Conservation (phyloP, 768 basidiomycete species). For the Lentinus brumalis region DNA sequence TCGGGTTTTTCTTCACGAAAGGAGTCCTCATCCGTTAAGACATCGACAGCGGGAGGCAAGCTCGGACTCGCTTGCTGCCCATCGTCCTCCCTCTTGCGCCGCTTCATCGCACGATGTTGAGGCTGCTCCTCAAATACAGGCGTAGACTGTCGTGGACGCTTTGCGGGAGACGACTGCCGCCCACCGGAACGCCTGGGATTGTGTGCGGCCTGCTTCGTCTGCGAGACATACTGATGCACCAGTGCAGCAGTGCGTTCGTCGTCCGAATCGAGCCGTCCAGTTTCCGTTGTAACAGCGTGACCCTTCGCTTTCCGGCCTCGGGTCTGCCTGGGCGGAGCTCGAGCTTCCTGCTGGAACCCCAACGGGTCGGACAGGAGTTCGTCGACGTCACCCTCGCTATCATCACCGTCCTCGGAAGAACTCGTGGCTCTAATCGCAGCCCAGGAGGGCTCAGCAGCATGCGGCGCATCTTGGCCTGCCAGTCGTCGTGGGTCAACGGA, state of each 20-base stretch:
- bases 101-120: background rate
- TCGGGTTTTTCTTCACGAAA: background rate
- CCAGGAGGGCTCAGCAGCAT: background rate
- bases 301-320: background rate
- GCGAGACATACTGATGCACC: conserved; percentile 6
- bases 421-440: background rate
- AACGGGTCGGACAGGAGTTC: conserved; percentile 10
- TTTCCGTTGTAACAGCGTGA: background rate
- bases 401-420: background rate
- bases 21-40: conserved; percentile 13
- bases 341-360: background rate
- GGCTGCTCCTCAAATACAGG: background rate
- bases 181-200: background rate
- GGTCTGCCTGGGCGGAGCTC: background rate
- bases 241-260: conserved; percentile 19
- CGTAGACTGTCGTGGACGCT: background rate
- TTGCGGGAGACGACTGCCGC: background rate
- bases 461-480: background rate
- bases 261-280: conserved; percentile 16
- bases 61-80: background rate
- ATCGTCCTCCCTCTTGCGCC: background rate
- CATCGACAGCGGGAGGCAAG: conserved; percentile 1
- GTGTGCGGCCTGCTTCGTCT: background rate
- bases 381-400: conserved; percentile 13
- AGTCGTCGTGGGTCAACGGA: background rate